phyloP scores from a whole-genome alignment of 495 filamentous ascomycete species.

The Penicillium crystallinum region DNA sequence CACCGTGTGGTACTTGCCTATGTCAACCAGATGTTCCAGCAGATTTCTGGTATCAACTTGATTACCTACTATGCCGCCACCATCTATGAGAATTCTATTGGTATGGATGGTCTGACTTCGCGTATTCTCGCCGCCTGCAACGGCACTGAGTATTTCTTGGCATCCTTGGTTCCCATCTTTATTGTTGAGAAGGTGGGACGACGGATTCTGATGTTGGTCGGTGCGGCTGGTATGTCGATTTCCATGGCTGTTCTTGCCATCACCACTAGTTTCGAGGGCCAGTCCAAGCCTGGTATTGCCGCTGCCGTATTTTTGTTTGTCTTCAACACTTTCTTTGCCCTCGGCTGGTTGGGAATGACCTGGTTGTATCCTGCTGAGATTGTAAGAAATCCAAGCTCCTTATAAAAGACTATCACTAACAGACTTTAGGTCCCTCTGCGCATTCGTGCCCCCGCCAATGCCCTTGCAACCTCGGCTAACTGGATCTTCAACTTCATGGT shows the following conservation, averaged over 20 bases:
- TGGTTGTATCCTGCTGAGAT: constrained; percentile 74
- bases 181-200: constrained; percentile 66
- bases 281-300: constrained; percentile 40
- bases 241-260: constrained; percentile 66
- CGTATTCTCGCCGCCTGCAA: constrained; percentile 65
- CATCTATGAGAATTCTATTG: constrained; percentile 56
- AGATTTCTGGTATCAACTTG: constrained; percentile 70
- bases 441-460: constrained; percentile 70
- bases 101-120: constrained; percentile 53
- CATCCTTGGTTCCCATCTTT: constrained; percentile 64
- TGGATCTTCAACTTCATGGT: constrained; percentile 53
- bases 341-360: constrained; percentile 74
- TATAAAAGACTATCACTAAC: background rate
- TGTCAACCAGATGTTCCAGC: constrained; percentile 74
- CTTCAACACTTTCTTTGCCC: constrained; percentile 72
- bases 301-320: constrained; percentile 63
- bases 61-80: constrained; percentile 69
- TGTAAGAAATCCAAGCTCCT: constrained; percentile 20
- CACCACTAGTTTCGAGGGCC: constrained; percentile 28
- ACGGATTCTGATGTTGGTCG: constrained; percentile 65
- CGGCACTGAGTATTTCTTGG: constrained; percentile 70
- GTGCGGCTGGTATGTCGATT: constrained; percentile 60
- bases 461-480: constrained; percentile 56
- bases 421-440: constrained; percentile 51
- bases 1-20: constrained; percentile 67